A percentile compares a stretch with the other conserved stretches of the same genome.
Evolutionary conservation across 306 rosid species (phyloP).

Genomic region (Alnus glutinosa): DNA sequence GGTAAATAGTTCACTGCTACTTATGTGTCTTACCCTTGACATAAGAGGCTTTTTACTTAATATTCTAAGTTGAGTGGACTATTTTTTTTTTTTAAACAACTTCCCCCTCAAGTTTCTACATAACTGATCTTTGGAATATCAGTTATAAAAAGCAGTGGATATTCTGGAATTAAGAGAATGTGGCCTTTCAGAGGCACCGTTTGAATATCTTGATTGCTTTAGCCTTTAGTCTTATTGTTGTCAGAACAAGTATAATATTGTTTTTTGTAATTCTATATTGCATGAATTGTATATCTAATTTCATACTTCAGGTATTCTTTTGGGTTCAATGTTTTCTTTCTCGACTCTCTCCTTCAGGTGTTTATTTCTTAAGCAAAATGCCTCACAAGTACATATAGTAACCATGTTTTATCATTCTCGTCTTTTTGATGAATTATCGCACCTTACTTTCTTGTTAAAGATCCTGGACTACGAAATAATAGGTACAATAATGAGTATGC

Average conservation of each 20-base stretch:
- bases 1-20: slow-evolving; percentile 33
- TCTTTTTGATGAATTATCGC: neutral
- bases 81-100: neutral
- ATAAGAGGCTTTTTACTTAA: neutral
- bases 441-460: neutral
- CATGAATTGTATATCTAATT: neutral
- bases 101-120: neutral
- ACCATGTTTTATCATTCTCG: neutral
- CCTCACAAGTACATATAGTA: neutral
- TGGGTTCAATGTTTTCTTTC: neutral
- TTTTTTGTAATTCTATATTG: neutral
- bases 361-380: neutral
- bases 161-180: neutral
- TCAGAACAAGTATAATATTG: neutral
- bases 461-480: neutral
- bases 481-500: neutral
- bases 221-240: no score
- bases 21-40: neutral
- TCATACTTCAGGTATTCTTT: neutral
- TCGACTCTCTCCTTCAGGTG: neutral
- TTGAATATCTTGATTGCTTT: neutral
- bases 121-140: neutral
- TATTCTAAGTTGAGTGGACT: neutral
- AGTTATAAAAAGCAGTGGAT: neutral
- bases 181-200: neutral